Evolutionary conservation across 139 green algal species (phyloP).

Genomic region (Coccomyxa sp.): DNA sequence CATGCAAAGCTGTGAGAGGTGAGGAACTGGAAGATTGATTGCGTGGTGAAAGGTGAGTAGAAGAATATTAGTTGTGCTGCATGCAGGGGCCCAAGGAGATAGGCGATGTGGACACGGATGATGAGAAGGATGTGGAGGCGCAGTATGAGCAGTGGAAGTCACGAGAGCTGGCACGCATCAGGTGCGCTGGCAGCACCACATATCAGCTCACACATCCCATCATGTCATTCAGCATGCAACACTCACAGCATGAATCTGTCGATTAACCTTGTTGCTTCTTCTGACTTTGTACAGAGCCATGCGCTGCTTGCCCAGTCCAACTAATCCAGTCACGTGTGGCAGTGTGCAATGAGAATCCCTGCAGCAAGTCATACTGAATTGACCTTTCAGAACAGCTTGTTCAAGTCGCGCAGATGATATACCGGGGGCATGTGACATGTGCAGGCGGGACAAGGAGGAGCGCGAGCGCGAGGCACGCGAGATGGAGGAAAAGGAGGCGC

Average conservation of each 20-base stretch:
- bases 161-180: constrained; percentile 78
- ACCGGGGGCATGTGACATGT: neutral
- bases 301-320: neutral
- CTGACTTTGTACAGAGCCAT: too few species aligned
- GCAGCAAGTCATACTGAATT: too few species aligned
- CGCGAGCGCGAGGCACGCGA: constrained; percentile 39
- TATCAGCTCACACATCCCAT: neutral
- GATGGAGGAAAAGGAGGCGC: constrained; percentile 59
- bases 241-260: neutral
- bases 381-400: too few species aligned
- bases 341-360: too few species aligned
- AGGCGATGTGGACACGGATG: constrained; percentile 84
- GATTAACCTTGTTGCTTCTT: too few species aligned
- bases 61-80: neutral
- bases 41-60: neutral
- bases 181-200: neutral
- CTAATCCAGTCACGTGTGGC: neutral
- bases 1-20: neutral
- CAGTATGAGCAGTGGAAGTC: constrained; percentile 82
- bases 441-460: constrained; percentile 39
- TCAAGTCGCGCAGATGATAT: neutral
- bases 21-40: neutral
- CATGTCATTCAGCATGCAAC: neutral
- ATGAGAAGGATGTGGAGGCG: constrained; percentile 67
- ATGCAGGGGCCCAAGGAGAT: constrained; percentile 22